These are phyloP conservation scores for Podaxis pistillaris DNA, from an alignment of 768 basidiomycete species.

Conservation along the genomic window DNA sequence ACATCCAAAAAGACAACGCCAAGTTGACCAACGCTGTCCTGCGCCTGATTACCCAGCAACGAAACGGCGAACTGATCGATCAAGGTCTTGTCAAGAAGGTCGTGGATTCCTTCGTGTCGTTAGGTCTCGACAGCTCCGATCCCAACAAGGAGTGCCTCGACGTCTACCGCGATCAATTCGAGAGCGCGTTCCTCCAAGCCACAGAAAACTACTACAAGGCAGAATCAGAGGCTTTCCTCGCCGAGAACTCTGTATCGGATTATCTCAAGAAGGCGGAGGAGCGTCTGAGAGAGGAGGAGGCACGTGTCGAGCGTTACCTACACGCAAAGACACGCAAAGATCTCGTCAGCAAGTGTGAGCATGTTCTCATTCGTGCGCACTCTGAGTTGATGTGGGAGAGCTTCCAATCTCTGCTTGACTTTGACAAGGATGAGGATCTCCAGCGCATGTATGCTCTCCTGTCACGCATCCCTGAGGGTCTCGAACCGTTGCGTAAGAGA, in stretches of 20 bases:
- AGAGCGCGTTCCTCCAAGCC: slow-evolving; percentile 81
- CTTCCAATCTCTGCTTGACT: slow-evolving; percentile 91
- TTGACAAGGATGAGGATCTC: slow-evolving; percentile 94
- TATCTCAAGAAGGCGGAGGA: slow-evolving; percentile 97
- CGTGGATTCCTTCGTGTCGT: slow-evolving; percentile 95
- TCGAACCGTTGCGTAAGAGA: slow-evolving; percentile 89
- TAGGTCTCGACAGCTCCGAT: slow-evolving; percentile 90
- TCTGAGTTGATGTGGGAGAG: slow-evolving; percentile 91
- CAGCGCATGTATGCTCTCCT: slow-evolving; percentile 96
- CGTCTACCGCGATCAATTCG: slow-evolving; percentile 93
- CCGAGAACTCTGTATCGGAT: slow-evolving; percentile 90
- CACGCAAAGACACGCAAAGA: slow-evolving; percentile 89
- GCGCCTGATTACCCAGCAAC: slow-evolving; percentile 86
- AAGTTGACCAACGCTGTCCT: slow-evolving; percentile 88
- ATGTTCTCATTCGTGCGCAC: slow-evolving; percentile 90
- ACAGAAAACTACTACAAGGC: slow-evolving; percentile 93
- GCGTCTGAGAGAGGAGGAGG: slow-evolving; percentile 91
- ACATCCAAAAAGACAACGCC: slow-evolving; percentile 74
- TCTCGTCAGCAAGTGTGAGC: slow-evolving; percentile 85
- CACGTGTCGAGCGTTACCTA: slow-evolving; percentile 93
- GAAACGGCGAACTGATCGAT: slow-evolving; percentile 95
- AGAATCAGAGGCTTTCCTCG: slow-evolving; percentile 91
- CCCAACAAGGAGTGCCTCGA: slow-evolving; percentile 94
- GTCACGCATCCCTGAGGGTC: slow-evolving; percentile 88
- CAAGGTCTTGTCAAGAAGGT: slow-evolving; percentile 96